Base-by-base conservation (phyloP, 2,329 filamentous ascomycete species). In the Talaromyces sp. region DNA sequence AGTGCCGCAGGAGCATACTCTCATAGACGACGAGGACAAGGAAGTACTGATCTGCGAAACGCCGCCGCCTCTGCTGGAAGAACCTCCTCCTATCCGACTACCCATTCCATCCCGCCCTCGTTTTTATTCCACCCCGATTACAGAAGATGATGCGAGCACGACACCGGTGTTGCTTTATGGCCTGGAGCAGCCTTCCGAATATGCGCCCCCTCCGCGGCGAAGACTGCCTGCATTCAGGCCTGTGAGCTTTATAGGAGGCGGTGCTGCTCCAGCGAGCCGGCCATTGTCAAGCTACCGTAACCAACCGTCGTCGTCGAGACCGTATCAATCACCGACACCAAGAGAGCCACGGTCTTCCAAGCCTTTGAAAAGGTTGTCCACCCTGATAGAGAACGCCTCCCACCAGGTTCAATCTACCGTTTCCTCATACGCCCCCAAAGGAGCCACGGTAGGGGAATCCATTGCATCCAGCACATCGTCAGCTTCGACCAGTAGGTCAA, bases 101-200 rank as follows among this genome's bases (percentile, higher is more conserved):
- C 19, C 17, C 4, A n/a, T 29, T 7, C 49, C 49, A 26, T 27
- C 32, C 10, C 50, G 38, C 9, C 43, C 55, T 46, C 56, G 59
- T 11, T 61, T 55, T 27, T 61, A 61, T 43, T 52, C 56, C 0
- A 61, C 59, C 0, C 59, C 59, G 3, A 57, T 61, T 3, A 31
- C 24, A 13, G 27, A 55, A 19, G 51, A 43, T 41, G 59, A 61
- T 31, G 38, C 51, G 1, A 43, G 10, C 26, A 41, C 58, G 35
- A 59, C 57, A 2, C 60, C 60, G 2, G 60, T 62, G 14, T 21
- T 51, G 24, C 14, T 59, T 49, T 62, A 62, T 31, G 60, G 60
- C 13, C 56, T 62, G 19, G 60, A 62, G 24, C 49, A 62, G n/a
- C 56, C 60, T 7, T 54, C 53, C n/a, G 60, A 56, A 1, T 38